phyloP scores from a whole-genome alignment of 371 early-diverging fungal species.

The Rhizopus arrhizus region DNA sequence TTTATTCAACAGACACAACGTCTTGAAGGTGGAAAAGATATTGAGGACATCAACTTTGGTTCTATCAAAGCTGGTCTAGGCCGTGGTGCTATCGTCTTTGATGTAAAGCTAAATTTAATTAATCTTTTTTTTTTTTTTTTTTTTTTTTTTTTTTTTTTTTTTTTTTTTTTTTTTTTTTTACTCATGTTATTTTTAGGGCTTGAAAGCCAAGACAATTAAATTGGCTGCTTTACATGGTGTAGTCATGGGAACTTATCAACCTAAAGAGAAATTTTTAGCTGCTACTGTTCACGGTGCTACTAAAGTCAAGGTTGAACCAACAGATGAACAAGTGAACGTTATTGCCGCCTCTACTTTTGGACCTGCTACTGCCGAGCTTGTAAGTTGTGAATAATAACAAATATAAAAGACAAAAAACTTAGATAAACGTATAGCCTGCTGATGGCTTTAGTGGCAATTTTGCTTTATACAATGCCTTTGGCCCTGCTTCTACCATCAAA shows the following conservation, averaged over 20 bases:
- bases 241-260: slow-evolving; percentile 33
- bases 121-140: too few relatives aligned
- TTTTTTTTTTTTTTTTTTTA: too few relatives aligned
- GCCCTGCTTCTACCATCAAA: slow-evolving; percentile 23
- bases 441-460: slow-evolving; percentile 32
- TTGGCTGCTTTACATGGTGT: slow-evolving; percentile 29
- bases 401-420: background rate
- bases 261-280: slow-evolving; percentile 22
- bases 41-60: slow-evolving; percentile 28
- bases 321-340: slow-evolving; percentile 24
- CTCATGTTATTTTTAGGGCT: background rate
- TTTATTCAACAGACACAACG: slow-evolving; percentile 14
- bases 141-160: too few relatives aligned
- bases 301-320: slow-evolving; percentile 32
- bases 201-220: slow-evolving; percentile 28
- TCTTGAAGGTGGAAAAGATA: slow-evolving; percentile 16
- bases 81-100: slow-evolving; percentile 32
- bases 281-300: slow-evolving; percentile 26
- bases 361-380: slow-evolving; percentile 26
- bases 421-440: slow-evolving; percentile 23
- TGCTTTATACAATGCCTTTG: slow-evolving; percentile 17
- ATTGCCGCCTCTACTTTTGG: slow-evolving; percentile 29
- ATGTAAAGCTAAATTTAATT: background rate
- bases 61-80: slow-evolving; percentile 27
- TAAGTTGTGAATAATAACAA: slow-evolving; percentile 15